Conservation (phyloP, 2,329 filamentous ascomycete species). For the Cercospora janseana region DNA sequence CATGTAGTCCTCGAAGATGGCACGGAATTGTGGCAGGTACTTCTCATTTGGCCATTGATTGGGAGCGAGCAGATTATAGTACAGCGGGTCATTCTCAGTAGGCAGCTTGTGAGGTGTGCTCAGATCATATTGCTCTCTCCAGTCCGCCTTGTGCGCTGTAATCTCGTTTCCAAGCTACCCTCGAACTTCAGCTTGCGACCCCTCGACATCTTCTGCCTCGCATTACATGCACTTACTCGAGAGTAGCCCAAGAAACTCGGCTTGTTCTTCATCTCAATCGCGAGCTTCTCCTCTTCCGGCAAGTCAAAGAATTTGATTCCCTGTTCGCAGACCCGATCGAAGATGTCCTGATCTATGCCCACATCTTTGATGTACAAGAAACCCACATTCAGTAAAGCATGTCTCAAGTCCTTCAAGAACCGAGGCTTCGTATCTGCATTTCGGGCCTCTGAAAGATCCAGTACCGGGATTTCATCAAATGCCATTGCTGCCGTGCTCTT, state of each 20-base stretch:
- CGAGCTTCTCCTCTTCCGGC: conserved; percentile 70
- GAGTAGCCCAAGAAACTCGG: conserved; percentile 35
- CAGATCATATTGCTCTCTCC: conserved; percentile 83
- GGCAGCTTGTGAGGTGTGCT: conserved; percentile 73
- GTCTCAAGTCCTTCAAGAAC: conserved; percentile 69
- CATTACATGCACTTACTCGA: conserved; percentile 9
- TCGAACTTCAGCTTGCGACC: not conserved
- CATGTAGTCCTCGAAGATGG: conserved; percentile 73
- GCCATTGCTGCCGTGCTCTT: conserved; percentile 12
- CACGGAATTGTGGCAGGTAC: conserved; percentile 65
- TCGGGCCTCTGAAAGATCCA: conserved; percentile 68
- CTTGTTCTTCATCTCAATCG: conserved; percentile 53
- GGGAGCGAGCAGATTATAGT: conserved; percentile 73
- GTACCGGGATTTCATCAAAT: conserved; percentile 73
- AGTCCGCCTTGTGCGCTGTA: conserved; percentile 72
- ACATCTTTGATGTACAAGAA: conserved; percentile 84
- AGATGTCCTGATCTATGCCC: conserved; percentile 65
- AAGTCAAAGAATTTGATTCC: conserved; percentile 75
- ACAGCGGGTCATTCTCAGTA: conserved; percentile 60
- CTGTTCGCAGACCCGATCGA: conserved; percentile 63
- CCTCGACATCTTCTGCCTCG: not conserved
- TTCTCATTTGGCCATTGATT: conserved; percentile 72
- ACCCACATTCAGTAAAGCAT: conserved; percentile 80
- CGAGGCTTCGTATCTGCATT: conserved; percentile 65
- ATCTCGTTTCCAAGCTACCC: conserved; percentile 51